Percentiles rank a stretch among this genome's conserved stretches.
These are phyloP conservation scores for Penicillium ochrochloron DNA, from an alignment of 495 filamentous ascomycete genomes.

Conservation along the genomic window DNA sequence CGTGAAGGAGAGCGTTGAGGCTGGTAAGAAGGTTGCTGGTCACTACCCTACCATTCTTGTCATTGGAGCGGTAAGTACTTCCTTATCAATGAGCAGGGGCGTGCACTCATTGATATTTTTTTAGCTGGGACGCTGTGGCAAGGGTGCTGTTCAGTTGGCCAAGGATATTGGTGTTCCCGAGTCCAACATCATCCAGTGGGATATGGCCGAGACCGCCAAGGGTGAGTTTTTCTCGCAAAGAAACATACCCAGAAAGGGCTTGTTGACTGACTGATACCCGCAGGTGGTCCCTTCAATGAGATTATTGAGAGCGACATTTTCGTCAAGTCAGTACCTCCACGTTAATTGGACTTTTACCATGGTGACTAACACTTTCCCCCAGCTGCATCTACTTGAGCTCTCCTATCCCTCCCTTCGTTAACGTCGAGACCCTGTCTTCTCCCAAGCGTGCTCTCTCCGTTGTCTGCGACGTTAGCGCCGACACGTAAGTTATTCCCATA, in stretches of 20 bases:
- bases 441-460: conserved; percentile 78
- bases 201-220: conserved; percentile 77
- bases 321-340: conserved; percentile 48
- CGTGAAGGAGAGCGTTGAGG: conserved; percentile 68
- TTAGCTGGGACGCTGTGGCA: conserved; percentile 80
- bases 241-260: conserved; percentile 35
- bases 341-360: not conserved
- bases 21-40: conserved; percentile 59
- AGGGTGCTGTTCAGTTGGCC: conserved; percentile 81
- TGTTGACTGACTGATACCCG: not conserved
- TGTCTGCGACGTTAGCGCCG: conserved; percentile 84
- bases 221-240: not conserved
- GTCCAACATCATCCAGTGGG: conserved; percentile 84
- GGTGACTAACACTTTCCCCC: conserved; percentile 17
- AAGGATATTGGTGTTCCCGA: conserved; percentile 74
- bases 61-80: conserved; percentile 58
- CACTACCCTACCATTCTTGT: conserved; percentile 58
- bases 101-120: conserved; percentile 14
- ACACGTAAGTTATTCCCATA: conserved; percentile 48
- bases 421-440: conserved; percentile 65
- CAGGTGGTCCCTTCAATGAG: conserved; percentile 82
- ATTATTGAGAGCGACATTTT: conserved; percentile 75
- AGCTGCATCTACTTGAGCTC: conserved; percentile 8
- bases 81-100: not conserved
- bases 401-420: conserved; percentile 60